Conservation (phyloP, 2,329 filamentous ascomycete genomes). For the Blastomyces percursus region DNA sequence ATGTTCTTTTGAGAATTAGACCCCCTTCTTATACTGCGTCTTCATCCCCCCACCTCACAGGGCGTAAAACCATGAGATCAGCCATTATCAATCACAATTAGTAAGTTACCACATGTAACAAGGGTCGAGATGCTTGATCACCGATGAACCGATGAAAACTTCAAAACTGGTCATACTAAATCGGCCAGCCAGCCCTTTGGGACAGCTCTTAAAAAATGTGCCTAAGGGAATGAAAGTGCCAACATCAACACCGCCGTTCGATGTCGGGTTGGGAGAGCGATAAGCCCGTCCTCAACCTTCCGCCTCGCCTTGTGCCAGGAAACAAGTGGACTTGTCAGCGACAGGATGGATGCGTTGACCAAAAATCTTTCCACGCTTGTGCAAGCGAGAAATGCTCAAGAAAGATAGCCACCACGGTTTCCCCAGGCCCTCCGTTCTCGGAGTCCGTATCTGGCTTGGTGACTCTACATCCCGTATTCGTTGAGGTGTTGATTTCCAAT, state of each 20-base stretch:
- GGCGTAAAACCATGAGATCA: not conserved
- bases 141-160: not conserved
- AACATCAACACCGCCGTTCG: too few species aligned
- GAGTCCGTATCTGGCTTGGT: not conserved
- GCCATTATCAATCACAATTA: not conserved
- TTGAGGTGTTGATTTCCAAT: not conserved
- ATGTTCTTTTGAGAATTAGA: not conserved
- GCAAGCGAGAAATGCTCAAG: not conserved
- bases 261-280: not conserved
- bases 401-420: too few species aligned
- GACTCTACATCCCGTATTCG: not conserved
- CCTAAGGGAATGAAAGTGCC: not conserved
- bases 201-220: not conserved
- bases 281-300: not conserved
- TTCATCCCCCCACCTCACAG: not conserved
- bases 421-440: not conserved
- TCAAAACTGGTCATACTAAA: not conserved
- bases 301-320: not conserved
- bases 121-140: not conserved
- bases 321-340: not conserved
- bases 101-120: not conserved
- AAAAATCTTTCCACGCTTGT: not conserved
- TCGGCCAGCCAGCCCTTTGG: not conserved
- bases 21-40: constrained; percentile 1
- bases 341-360: not conserved